phyloP scores from a whole-genome alignment of 108 stramenopile genomes.

The Aureococcus anophagefferens region DNA sequence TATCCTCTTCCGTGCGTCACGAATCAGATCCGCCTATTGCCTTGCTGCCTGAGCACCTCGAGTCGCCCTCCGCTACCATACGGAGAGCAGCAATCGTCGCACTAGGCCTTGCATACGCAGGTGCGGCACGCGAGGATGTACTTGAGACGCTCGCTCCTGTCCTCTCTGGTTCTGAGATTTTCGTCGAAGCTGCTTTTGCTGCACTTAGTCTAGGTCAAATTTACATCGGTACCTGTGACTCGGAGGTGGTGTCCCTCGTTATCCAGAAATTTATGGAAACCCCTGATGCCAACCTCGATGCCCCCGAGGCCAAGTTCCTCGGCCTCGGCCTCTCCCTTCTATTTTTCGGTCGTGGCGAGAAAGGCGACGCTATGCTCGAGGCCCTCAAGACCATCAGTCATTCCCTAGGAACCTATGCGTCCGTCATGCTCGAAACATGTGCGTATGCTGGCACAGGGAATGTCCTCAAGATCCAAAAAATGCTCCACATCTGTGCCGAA shows the following conservation, averaged over 20 bases:
- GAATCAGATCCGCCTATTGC: conserved; percentile 95
- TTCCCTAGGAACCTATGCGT: conserved; percentile 83
- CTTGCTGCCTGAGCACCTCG: conserved; percentile 81
- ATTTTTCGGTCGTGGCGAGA: conserved; percentile 87
- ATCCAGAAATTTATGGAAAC: conserved; percentile 95
- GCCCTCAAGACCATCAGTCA: conserved; percentile 89
- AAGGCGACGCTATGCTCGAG: conserved; percentile 93
- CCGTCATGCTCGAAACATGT: conserved; percentile 75
- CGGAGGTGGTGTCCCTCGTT: conserved; percentile 81
- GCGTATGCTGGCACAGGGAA: conserved; percentile 98
- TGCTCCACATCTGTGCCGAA: conserved; percentile 95
- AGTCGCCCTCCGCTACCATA: conserved; percentile 55
- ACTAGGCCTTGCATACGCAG: conserved; percentile 95
- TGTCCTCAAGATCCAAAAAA: conserved; percentile 89
- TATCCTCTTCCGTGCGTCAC: conserved; percentile 84
- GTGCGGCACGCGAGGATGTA: conserved; percentile 82
- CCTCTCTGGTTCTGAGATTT: conserved; percentile 30
- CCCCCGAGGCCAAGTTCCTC: conserved; percentile 79
- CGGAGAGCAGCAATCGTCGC: conserved; percentile 79
- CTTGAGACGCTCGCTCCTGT: conserved; percentile 79
- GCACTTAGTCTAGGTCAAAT: conserved; percentile 91
- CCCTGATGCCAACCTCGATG: conserved; percentile 87
- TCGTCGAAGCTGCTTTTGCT: conserved; percentile 25
- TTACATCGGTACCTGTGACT: conserved; percentile 89
- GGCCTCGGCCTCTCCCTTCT: conserved; percentile 89